Evolutionary conservation across 306 rosid genomes (phyloP), one percentile per base, ranked within the genome.

Genomic region (Fragaria nilgerrensis): DNA sequence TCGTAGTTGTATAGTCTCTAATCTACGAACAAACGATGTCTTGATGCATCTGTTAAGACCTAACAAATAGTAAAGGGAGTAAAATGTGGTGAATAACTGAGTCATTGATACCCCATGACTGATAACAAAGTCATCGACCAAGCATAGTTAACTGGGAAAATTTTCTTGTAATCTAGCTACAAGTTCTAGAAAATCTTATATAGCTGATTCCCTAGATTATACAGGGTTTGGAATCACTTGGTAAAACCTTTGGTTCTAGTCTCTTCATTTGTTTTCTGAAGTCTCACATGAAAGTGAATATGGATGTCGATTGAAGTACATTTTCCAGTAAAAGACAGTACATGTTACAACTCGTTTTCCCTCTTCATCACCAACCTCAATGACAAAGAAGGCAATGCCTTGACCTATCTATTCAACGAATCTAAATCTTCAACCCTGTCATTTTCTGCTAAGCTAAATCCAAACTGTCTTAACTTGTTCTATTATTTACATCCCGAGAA

Each of bases 351-450:
- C 9, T 61, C 20, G 66, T 27, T 25, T 25, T 4, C 66, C 37
- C 17, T 23, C 7, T 23, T 23, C 17, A 61, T 25, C 66, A 13
- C 19, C 37, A 25, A 13, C 20, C 66, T 5, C 9, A 64, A 7
- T 32, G 69, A 34, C n/a, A 32, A 64, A 15, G 5, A 34, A 16
- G 22, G n/a, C 69, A 7, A 5, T 13, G 37, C 19, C 66, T 4
- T 27, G 5, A 7, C 69, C 23, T 7, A 64, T 32, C 11, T 64
- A 14, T 29, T 49, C 1, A 19, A 27, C 50, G 79, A 63, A 75
- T 75, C 63, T 48, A 23, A n/a, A 75, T 59, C 48, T 45, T 66
- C 79, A 62, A 75, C 29, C 29, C 68, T 59, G 70, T 29, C 68
- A 9, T 59, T 74, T 59, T 55, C 68, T 58, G 44, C 27, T 11